Evolutionary conservation across 139 green algal species (phyloP), one percentile per base, ranked within the genome.

Genomic region (Diplosphaera chodatii): DNA sequence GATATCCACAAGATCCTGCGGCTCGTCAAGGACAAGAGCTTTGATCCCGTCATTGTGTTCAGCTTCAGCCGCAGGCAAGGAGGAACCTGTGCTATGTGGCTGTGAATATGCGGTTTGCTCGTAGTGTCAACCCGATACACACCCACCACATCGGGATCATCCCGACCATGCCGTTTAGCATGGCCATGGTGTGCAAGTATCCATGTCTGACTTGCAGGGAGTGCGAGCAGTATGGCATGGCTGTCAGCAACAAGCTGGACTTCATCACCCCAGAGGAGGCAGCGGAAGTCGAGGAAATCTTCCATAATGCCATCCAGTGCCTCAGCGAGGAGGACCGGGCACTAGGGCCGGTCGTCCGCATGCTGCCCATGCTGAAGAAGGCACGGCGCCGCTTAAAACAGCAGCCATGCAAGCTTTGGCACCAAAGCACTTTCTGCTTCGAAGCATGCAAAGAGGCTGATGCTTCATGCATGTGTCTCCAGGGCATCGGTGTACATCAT

Each of bases 31-130:
- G 72, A 86, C 23, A 71, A 79, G 55, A 62, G 83, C 1, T 87
- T 91, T 40, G 70, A 96, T 31, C 95, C 95, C 0, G 85, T 91
- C 55, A 98, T 99, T 64, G 85, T 98, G 28, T 99, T 99, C 79
- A 87, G 75, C 79, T 99, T 99, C 77, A 84, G 64, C 55, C 73
- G 90, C 6, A 83, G 83, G 80, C 75, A 80, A 27, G 56, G n/a
- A n/a, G n/a, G n/a, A n/a, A n/a, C n/a, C n/a, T n/a, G n/a, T n/a
- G n/a, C n/a, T n/a, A n/a, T n/a, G n/a, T n/a, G n/a, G n/a, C n/a
- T n/a, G n/a, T n/a, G n/a, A n/a, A n/a, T n/a, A n/a, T n/a, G n/a
- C n/a, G n/a, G n/a, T n/a, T n/a, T n/a, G n/a, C n/a, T n/a, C n/a
- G n/a, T n/a, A n/a, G n/a, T n/a, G n/a, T n/a, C n/a, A n/a, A n/a